Percentiles rank a stretch among this genome's conserved stretches.
These are phyloP conservation scores for Corchorus capsularis DNA, from an alignment of 345 rosid species.

Conservation along the genomic window DNA sequence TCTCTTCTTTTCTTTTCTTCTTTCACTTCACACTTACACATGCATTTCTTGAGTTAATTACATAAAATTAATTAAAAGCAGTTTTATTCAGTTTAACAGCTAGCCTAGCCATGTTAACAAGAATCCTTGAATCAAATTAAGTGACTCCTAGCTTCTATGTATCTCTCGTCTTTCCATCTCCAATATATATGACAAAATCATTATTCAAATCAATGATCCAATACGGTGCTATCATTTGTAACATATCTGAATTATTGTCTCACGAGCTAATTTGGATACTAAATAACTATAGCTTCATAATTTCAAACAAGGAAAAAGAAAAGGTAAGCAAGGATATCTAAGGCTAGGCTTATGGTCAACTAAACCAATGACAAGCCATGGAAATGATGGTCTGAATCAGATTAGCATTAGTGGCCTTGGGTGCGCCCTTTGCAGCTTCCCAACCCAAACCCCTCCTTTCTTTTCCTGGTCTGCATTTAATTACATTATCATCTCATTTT, in stretches of 20 bases:
- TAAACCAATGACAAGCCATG: conserved; percentile 37
- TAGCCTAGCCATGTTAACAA: not conserved
- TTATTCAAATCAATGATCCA: too few relatives aligned
- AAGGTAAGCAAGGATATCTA: conserved; percentile 21
- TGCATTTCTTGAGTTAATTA: not conserved
- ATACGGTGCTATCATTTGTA: too few relatives aligned
- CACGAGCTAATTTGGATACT: too few relatives aligned
- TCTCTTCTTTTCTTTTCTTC: not conserved
- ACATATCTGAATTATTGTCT: too few relatives aligned
- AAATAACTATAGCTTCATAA: too few relatives aligned
- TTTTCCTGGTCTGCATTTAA: conserved; percentile 14
- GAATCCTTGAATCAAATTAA: too few relatives aligned
- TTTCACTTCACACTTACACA: conserved; percentile 8
- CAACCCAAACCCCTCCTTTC: conserved; percentile 21
- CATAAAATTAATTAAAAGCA: not conserved
- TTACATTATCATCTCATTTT: conserved; percentile 21
- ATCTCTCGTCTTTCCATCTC: too few relatives aligned
- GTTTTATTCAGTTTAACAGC: too few relatives aligned
- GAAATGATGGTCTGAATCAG: conserved; percentile 59
- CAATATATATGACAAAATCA: too few relatives aligned
- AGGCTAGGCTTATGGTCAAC: conserved; percentile 9
- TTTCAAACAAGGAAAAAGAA: not conserved
- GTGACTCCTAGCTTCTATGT: too few relatives aligned
- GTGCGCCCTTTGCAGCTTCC: conserved; percentile 42
- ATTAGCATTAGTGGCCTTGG: conserved; percentile 41